These are phyloP conservation scores for Wickerhamiella azyma DNA, from an alignment of 805 yeast genomes.

Conservation along the genomic window DNA sequence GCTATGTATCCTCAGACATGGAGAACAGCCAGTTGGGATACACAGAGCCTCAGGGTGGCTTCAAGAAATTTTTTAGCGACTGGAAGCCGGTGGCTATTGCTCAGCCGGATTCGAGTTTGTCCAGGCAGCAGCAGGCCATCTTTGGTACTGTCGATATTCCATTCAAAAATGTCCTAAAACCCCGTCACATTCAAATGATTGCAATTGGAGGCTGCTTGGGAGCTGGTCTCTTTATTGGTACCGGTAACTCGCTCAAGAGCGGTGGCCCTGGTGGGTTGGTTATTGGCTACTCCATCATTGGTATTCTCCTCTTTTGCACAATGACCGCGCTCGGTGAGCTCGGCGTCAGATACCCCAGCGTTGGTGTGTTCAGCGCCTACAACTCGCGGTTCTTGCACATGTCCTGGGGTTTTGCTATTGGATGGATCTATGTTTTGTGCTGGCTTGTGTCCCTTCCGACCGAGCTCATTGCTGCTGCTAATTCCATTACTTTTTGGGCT, in stretches of 20 bases:
- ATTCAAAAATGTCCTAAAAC: slow-evolving; percentile 32
- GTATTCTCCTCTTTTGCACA: slow-evolving; percentile 49
- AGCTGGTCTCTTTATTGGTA: slow-evolving; percentile 61
- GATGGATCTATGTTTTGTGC: slow-evolving; percentile 57
- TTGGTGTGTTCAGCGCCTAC: slow-evolving; percentile 50
- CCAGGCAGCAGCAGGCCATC: slow-evolving; percentile 28
- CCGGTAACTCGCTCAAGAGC: slow-evolving; percentile 40
- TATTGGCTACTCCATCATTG: slow-evolving; percentile 45
- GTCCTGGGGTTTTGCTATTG: slow-evolving; percentile 57
- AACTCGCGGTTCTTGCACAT: slow-evolving; percentile 52
- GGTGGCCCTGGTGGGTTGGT: slow-evolving; percentile 51
- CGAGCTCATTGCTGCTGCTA: slow-evolving; percentile 51
- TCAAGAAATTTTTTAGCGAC: slow-evolving; percentile 22
- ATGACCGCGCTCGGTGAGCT: slow-evolving; percentile 57
- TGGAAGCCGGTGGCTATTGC: slow-evolving; percentile 33
- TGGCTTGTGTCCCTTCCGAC: slow-evolving; percentile 53
- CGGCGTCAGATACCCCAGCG: slow-evolving; percentile 50
- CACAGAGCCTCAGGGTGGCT: neutral
- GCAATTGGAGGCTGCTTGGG: slow-evolving; percentile 67
- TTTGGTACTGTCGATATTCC: slow-evolving; percentile 32
- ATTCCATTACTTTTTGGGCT: slow-evolving; percentile 48
- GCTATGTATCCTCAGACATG: neutral
- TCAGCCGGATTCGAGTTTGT: slow-evolving; percentile 25
- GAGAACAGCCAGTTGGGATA: neutral
- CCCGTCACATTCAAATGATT: slow-evolving; percentile 58